These are phyloP conservation scores for Rhododendron ferrugineum DNA, from an alignment of 148 eudicot genomes.

Conservation along the genomic window DNA sequence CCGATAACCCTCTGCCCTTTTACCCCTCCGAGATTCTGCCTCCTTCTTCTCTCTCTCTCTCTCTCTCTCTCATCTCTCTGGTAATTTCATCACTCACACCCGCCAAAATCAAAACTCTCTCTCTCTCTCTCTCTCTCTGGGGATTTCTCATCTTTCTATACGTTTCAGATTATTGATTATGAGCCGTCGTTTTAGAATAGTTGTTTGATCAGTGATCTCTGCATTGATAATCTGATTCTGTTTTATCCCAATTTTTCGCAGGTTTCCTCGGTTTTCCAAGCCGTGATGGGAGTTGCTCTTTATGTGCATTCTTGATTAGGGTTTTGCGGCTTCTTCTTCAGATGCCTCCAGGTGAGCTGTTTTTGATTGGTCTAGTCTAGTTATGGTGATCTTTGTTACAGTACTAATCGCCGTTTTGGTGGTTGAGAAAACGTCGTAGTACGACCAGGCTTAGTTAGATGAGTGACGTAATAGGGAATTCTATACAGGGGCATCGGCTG, in stretches of 20 bases:
- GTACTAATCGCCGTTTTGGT: background rate
- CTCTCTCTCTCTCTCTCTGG: background rate
- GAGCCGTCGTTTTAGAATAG: background rate
- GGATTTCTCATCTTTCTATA: background rate
- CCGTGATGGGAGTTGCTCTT: background rate
- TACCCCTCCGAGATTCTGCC: background rate
- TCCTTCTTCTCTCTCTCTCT: background rate
- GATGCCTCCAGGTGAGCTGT: conserved; percentile 6
- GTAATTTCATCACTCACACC: background rate
- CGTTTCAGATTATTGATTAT: background rate
- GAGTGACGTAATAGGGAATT: background rate
- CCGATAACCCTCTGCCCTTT: background rate
- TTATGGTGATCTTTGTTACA: background rate
- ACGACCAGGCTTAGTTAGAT: background rate
- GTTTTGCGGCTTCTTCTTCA: background rate
- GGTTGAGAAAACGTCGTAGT: background rate
- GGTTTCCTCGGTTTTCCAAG: background rate
- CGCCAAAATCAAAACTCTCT: background rate
- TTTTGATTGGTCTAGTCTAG: background rate
- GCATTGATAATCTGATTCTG: background rate
- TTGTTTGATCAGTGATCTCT: background rate
- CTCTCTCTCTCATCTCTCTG: background rate
- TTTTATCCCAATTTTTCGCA: background rate
- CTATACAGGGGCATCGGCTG: background rate
- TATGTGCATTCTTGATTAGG: background rate